Conservation (phyloP, 2,329 filamentous ascomycete species). For the Stemphylium lycopersici region DNA sequence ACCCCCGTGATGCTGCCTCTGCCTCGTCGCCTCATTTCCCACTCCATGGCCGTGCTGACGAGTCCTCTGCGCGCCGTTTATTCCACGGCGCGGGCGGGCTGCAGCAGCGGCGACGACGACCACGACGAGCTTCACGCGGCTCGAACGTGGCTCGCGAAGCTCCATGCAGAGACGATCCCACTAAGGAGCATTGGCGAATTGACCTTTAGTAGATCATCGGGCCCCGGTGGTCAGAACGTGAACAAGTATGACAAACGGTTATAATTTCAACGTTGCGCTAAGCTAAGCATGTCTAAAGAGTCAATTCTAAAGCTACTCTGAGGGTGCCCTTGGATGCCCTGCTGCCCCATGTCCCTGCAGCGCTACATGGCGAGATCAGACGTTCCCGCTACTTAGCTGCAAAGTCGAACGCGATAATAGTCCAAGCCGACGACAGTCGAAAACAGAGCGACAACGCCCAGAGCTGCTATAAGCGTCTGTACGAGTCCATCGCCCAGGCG, state of each 20-base stretch:
- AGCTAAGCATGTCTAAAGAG: constrained; percentile 57
- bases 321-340: constrained; percentile 61
- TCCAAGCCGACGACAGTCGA: constrained; percentile 68
- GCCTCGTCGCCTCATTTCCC: neutral
- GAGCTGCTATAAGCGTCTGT: constrained; percentile 64
- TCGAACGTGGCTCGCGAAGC: constrained; percentile 62
- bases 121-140: constrained; percentile 51
- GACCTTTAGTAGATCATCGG: constrained; percentile 68
- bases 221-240: constrained; percentile 71
- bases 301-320: constrained; percentile 71
- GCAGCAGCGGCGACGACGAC: constrained; percentile 35
- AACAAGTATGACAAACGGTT: constrained; percentile 61
- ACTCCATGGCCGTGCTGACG: neutral
- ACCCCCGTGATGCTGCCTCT: neutral
- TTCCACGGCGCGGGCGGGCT: neutral
- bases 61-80: neutral
- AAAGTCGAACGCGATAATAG: constrained; percentile 61
- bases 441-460: constrained; percentile 67
- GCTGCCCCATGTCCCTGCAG: constrained; percentile 59
- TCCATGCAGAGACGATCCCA: constrained; percentile 62
- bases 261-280: constrained; percentile 21
- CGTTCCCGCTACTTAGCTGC: constrained; percentile 62
- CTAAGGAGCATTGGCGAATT: constrained; percentile 61
- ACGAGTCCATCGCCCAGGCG: constrained; percentile 59
- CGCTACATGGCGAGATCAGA: constrained; percentile 60